Conservation (phyloP, 805 yeast genomes). For the Suhomyces kilbournensis region DNA sequence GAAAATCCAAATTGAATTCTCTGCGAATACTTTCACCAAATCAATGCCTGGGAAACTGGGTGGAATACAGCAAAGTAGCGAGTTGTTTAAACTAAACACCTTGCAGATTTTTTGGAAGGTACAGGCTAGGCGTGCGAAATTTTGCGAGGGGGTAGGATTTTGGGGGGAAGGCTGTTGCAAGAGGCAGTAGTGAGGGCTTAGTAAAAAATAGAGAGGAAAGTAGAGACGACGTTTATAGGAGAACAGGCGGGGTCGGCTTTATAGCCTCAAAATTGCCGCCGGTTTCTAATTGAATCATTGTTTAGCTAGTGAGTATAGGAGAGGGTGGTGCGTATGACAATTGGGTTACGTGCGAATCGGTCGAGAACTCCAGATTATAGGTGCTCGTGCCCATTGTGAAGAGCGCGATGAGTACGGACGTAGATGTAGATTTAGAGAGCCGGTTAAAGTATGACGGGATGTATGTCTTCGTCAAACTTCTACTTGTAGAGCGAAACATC, state of each 20-base stretch:
- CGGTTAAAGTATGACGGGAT: too few relatives aligned
- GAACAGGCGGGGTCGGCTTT: not conserved
- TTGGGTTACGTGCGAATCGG: not conserved
- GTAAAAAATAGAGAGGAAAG: not conserved
- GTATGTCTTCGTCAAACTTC: not conserved
- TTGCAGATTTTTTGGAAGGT: not conserved
- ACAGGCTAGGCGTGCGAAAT: not conserved
- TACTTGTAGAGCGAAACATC: not conserved
- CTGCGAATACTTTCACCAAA: not conserved
- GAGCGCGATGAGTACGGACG: not conserved
- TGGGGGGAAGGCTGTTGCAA: not conserved
- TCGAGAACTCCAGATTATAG: not conserved
- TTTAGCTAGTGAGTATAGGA: not conserved
- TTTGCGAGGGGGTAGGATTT: not conserved
- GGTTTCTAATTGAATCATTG: not conserved
- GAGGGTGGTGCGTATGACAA: not conserved
- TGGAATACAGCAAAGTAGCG: not conserved
- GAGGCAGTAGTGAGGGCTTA: not conserved
- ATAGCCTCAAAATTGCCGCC: not conserved
- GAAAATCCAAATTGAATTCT: not conserved
- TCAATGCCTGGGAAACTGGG: not conserved
- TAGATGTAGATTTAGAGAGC: not conserved
- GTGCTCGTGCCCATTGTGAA: not conserved
- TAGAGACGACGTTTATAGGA: not conserved
- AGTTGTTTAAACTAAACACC: not conserved